Evolutionary conservation across 441 rosid genomes (phyloP), one percentile per base, ranked within the genome.

Genomic region (Croton setiger): DNA sequence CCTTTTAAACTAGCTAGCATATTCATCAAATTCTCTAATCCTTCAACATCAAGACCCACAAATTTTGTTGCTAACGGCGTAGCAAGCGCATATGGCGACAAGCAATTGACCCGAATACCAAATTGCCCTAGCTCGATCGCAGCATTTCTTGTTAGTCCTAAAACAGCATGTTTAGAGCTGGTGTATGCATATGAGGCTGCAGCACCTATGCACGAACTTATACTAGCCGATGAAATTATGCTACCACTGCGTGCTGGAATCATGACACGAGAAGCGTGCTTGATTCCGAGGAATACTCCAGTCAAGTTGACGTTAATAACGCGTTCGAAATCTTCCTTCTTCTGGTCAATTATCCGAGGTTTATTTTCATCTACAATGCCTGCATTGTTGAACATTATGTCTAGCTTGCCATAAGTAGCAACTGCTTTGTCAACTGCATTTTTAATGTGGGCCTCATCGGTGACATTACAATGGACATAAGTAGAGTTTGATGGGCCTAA

Each of bases 381-480:
- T 20, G 86, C 87, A 64, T 83, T 81, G 78, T 81, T 83, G 71
- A 82, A 77, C 68, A 82, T 76, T 27, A 83, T 66, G 58, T 86
- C 86, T 2, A 84, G 79, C 68, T 73, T 76, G 14, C 83, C 85
- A 56, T 77, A 72, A 4, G 76, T 73, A 36, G 83, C 39, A 51
- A 86, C 72, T 8, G 86, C 78, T 27, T 70, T 63, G 55, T 69
- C 74, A 36, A 82, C 75, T 20, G 80, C 74, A 10, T 51, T 67
- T 64, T 76, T 79, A 3, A 67, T 44, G 0, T 76, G 81, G 75
- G 71, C 47, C 52, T 75, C 83, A 39, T 82, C 62, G 3, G 76
- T 72, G 39, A 77, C 81, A 31, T 79, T 67, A 57, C 83, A 75
- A 35, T 57, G 80, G 69, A 79, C 58, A 4, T 61, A 75, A 13